phyloP scores from a whole-genome alignment of 31 red algal species.

The Endocladia muricata region DNA sequence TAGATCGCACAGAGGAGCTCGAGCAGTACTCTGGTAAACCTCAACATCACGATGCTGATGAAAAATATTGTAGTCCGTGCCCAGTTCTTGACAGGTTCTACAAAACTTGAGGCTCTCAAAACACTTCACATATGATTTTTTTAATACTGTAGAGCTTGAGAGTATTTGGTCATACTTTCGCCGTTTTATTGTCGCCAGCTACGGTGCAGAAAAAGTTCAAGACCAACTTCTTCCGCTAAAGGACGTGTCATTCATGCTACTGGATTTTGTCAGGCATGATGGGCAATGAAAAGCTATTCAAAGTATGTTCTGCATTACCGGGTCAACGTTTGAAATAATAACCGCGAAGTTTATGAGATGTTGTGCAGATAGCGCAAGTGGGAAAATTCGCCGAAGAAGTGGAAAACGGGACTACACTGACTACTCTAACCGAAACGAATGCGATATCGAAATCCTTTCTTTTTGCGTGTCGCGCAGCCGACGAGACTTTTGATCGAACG shows the following conservation, averaged over 20 bases:
- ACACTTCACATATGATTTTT: neutral
- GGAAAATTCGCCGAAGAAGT: neutral
- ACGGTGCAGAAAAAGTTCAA: neutral
- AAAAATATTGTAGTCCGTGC: neutral
- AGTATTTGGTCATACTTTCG: neutral
- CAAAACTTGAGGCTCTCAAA: neutral
- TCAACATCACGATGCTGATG: neutral
- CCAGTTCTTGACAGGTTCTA: neutral
- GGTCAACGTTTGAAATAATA: neutral
- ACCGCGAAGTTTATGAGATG: neutral
- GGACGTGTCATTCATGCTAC: neutral
- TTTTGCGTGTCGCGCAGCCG: neutral
- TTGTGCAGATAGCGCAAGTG: neutral
- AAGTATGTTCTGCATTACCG: neutral
- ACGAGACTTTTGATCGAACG: neutral
- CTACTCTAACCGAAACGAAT: neutral
- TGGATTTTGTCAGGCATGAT: constrained; percentile 4
- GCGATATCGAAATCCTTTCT: neutral
- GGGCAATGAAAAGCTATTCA: neutral
- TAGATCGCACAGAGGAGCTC: neutral
- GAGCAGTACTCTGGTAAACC: neutral
- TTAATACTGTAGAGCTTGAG: constrained; percentile 4
- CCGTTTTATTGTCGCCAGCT: neutral
- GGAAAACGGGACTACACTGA: neutral
- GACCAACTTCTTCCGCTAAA: neutral